These are phyloP conservation scores for Candida succiphila DNA, from an alignment of 805 yeast species.

Conservation along the genomic window DNA sequence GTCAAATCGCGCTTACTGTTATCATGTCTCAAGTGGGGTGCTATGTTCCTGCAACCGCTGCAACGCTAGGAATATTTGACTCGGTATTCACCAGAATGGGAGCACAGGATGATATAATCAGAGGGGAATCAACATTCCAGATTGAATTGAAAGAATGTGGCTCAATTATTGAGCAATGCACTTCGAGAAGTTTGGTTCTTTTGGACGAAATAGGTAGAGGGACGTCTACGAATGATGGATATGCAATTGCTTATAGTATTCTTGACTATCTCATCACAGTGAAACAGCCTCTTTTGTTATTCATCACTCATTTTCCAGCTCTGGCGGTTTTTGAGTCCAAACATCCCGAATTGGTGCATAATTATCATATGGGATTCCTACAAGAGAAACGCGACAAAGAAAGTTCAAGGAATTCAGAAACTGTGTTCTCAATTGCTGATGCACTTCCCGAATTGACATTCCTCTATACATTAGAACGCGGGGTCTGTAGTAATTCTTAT, in stretches of 20 bases:
- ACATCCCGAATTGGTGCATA: slow-evolving; percentile 32
- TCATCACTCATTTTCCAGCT: slow-evolving; percentile 79
- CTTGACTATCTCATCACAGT: slow-evolving; percentile 41
- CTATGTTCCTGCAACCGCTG: slow-evolving; percentile 57
- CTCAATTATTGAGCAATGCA: slow-evolving; percentile 40
- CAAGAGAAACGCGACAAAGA: slow-evolving; percentile 10
- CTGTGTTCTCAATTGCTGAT: too few relatives aligned
- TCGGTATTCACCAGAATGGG: slow-evolving; percentile 57
- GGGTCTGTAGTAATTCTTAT: slow-evolving; percentile 54
- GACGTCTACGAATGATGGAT: slow-evolving; percentile 63
- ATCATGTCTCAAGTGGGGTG: slow-evolving; percentile 75
- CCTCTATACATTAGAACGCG: slow-evolving; percentile 39
- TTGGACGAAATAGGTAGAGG: slow-evolving; percentile 78
- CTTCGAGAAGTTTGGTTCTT: slow-evolving; percentile 46
- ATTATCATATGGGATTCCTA: slow-evolving; percentile 65
- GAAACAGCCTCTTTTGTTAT: slow-evolving; percentile 45
- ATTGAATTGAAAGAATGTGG: slow-evolving; percentile 64
- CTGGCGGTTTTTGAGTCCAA: slow-evolving; percentile 40
- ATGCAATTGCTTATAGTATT: slow-evolving; percentile 69
- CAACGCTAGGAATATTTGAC: slow-evolving; percentile 51
- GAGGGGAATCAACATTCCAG: slow-evolving; percentile 78
- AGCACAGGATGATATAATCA: slow-evolving; percentile 66
- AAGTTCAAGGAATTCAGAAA: slow-evolving; percentile 5
- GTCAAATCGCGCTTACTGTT: slow-evolving; percentile 60
- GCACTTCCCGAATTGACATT: slow-evolving; percentile 32